phyloP scores from a whole-genome alignment of 768 basidiomycete species.

The Auriscalpium microsporum region DNA sequence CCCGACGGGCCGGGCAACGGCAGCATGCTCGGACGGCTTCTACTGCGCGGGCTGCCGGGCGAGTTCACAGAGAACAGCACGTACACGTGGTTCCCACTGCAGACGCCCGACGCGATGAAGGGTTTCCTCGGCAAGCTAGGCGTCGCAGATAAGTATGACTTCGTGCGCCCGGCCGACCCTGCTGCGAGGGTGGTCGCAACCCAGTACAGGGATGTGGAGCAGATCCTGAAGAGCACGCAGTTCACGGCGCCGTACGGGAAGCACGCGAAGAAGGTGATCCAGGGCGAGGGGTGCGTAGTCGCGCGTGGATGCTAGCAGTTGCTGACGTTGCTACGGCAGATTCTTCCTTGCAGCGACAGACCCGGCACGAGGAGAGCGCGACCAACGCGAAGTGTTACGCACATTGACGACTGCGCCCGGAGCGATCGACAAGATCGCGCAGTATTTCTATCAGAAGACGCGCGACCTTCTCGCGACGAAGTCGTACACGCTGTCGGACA shows the following conservation, averaged over 20 bases:
- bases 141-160: slow-evolving; percentile 44
- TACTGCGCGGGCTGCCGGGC: slow-evolving; percentile 66
- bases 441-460: slow-evolving; percentile 62
- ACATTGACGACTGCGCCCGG: slow-evolving; percentile 42
- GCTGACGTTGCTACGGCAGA: slow-evolving; percentile 26
- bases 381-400: slow-evolving; percentile 37
- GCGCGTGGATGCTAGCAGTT: not conserved
- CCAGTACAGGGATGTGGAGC: slow-evolving; percentile 42
- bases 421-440: slow-evolving; percentile 39
- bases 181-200: slow-evolving; percentile 25
- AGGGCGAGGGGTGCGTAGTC: slow-evolving; percentile 48
- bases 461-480: slow-evolving; percentile 43
- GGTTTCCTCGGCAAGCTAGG: slow-evolving; percentile 47
- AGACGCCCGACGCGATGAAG: slow-evolving; percentile 69
- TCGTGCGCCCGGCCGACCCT: slow-evolving; percentile 37
- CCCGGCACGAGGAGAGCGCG: slow-evolving; percentile 29
- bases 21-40: slow-evolving; percentile 62
- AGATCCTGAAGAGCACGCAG: slow-evolving; percentile 39
- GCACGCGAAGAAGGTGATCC: slow-evolving; percentile 45
- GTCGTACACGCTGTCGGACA: slow-evolving; percentile 52
- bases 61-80: slow-evolving; percentile 60
- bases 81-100: slow-evolving; percentile 85
- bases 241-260: slow-evolving; percentile 44
- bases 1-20: slow-evolving; percentile 66
- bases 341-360: slow-evolving; percentile 57